Evolutionary conservation across 2,329 filamentous ascomycete genomes (phyloP), one percentile per base, ranked within the genome.

Genomic region (Colletotrichum coccodes): DNA sequence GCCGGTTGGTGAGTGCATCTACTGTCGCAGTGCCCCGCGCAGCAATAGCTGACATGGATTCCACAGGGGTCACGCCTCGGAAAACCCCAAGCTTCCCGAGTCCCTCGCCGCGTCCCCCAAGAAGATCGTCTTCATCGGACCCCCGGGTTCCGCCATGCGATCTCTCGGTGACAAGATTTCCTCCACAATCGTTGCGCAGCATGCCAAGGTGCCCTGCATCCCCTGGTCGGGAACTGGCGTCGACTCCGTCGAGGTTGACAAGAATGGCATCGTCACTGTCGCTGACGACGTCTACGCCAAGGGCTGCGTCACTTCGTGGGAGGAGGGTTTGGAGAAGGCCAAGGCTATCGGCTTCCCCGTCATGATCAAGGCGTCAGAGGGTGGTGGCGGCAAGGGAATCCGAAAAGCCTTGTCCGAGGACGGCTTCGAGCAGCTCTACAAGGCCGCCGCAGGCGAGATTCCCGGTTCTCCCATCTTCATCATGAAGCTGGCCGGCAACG

Each of bases 291-390:
- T 97, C 68, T 99, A 99, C 81, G 88, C 91, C 75, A 93, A 95
- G 82, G 96, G 96, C 71, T 99, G 96, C 81, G 96, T 97, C 54
- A 89, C 89, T 78, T 94, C 93, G 26, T 94, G 94, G 82, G 86
- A 97, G 81, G 94, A 99, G 83, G 96, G 95, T 83, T 88, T 99
- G 58, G 84, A 89, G 77, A 94, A 92, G 78, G 96, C 96, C 68
- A 90, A 89, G 79, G 88, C 94, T 77, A 99, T 99, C 80, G 96
- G 96, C 73, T 99, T 99, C 85, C 96, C 96, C 18, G 93, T 99
- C 86, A 99, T 99, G 96, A 94, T 99, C 81, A 99, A 99, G 87
- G 96, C 96, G n/a, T 98, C 96, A 3, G 96, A 99, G 86, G 96
- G 96, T 84, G 96, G 96, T 85, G 96, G 96, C 84, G 96, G 96